A percentile compares a stretch with the other conserved stretches of the same genome.
Conservation (phyloP, 257 asterid species). For the Lantana camara region DNA sequence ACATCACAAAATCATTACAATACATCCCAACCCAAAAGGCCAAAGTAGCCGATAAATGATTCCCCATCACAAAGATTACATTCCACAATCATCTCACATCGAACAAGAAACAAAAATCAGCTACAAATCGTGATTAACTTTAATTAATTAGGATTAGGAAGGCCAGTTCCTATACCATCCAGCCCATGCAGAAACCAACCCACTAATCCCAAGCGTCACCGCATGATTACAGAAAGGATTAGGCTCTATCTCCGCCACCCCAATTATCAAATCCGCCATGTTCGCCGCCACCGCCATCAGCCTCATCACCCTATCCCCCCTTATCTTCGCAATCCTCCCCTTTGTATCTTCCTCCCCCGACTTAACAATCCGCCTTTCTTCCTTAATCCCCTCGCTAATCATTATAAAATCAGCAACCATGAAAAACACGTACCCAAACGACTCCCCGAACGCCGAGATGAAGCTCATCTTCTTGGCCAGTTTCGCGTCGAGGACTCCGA, state of each 20-base stretch:
- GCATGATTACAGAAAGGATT: constrained; percentile 87
- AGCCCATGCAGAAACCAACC: constrained; percentile 98
- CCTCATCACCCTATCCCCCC: constrained; percentile 82
- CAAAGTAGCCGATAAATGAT: too few species aligned
- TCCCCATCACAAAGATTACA: too few species aligned
- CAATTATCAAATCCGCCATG: constrained; percentile 81
- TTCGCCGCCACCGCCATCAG: constrained; percentile 90
- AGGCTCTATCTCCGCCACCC: constrained; percentile 85
- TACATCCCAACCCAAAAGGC: too few species aligned
- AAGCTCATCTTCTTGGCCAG: constrained; percentile 75
- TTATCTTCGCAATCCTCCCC: constrained; percentile 47
- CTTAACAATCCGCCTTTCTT: constrained; percentile 41
- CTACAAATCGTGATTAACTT: too few species aligned
- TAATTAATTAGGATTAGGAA: constrained; percentile 28
- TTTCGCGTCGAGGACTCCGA: constrained; percentile 64
- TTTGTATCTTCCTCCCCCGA: constrained; percentile 26
- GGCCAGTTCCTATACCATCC: constrained; percentile 99
- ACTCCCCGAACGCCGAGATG: constrained; percentile 90
- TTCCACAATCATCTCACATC: too few species aligned
- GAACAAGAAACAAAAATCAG: neutral
- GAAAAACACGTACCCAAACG: constrained; percentile 77
- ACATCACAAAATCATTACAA: too few species aligned
- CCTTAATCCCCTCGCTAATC: constrained; percentile 61
- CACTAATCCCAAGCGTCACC: constrained; percentile 84
- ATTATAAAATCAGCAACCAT: constrained; percentile 58